Base-by-base conservation (phyloP, 225 moss, liverwort and hornwort genomes). In the Rhytidiadelphus loreus region DNA sequence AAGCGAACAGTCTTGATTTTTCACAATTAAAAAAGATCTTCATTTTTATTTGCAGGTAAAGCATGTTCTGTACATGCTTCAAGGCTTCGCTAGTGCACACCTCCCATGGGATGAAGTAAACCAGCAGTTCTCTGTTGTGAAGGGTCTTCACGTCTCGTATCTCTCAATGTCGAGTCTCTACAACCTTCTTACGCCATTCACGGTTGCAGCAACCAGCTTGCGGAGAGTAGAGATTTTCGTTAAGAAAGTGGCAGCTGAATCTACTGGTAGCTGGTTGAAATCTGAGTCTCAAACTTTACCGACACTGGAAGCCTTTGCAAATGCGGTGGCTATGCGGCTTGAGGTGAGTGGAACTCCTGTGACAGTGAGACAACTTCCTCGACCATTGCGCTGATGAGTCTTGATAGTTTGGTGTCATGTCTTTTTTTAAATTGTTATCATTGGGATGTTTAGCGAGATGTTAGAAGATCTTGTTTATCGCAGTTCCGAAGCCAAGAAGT, bases 221-320 rank as follows among this genome's bases (percentile, higher is more conserved):
- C 96, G 95, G 68, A 94, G 95, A 81, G 93, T 99, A 80, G 97
- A 97, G 85, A 88, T 90, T 72, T 96, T 99, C 77, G 92, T 96
- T 25, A 94, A 91, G 90, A 92, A 93, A 82, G 96, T 97, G 63
- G 88, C 95, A 88, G 92, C 93, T 90, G 93, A 93, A 87, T 93
- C 93, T 69, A 92, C 91, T 88, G 92, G 92, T 59, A 94, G 95
- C 93, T 95, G 98, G 98, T 87, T 95, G 72, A 95, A 92, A 83
- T 90, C 92, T 44, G 90, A 90, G 37, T 82, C 93, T 78, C 93
- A 93, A 85, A 93, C 91, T 64, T 93, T 93, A 61, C 97, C 99
- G 85, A 99, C 97, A n/a, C 88, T 97, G 88, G 96, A 99, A 87
- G 99, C 96, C 75, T 97, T 99, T 86, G 96, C 94, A 84, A 96